Conservation (phyloP, 2,329 filamentous ascomycete genomes). For the Aspergillus floridensis region DNA sequence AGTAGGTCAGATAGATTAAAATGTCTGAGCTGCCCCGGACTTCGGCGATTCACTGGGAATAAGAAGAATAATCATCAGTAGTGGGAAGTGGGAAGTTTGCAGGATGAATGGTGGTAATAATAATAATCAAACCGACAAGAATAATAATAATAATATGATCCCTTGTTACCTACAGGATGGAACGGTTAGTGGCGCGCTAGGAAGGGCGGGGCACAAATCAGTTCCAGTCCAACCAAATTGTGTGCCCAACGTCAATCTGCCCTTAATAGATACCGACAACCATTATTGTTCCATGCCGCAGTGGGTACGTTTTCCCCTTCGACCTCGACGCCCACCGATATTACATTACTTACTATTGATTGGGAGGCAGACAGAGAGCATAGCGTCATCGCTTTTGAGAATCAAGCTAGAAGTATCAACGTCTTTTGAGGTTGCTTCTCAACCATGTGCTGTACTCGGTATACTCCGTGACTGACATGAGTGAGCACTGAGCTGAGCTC, state of each 20-base stretch:
- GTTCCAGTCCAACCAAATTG: conserved; percentile 4
- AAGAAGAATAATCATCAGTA: too few species aligned
- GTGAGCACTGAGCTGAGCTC: too few species aligned
- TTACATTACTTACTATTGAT: conserved; percentile 7
- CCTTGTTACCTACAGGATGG: not conserved
- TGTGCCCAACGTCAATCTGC: not conserved
- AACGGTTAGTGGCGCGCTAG: conserved; percentile 3
- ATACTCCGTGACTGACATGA: too few species aligned
- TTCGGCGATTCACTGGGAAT: not conserved
- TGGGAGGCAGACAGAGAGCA: not conserved
- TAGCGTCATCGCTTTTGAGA: not conserved
- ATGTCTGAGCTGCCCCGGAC: not conserved
- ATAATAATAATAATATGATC: not conserved
- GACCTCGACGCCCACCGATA: conserved; percentile 3
- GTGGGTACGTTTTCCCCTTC: conserved; percentile 4
- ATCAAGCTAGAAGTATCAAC: too few species aligned
- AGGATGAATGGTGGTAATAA: not conserved
- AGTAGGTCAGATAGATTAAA: not conserved
- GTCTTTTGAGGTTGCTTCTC: too few species aligned
- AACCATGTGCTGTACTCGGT: too few species aligned
- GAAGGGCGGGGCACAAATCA: not conserved
- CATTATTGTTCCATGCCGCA: conserved; percentile 5
- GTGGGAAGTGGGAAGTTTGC: not conserved
- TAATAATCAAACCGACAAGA: not conserved
- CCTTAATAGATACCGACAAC: not conserved